Conservation (phyloP, 768 basidiomycete genomes). For the Hydnomerulius pinastri region DNA sequence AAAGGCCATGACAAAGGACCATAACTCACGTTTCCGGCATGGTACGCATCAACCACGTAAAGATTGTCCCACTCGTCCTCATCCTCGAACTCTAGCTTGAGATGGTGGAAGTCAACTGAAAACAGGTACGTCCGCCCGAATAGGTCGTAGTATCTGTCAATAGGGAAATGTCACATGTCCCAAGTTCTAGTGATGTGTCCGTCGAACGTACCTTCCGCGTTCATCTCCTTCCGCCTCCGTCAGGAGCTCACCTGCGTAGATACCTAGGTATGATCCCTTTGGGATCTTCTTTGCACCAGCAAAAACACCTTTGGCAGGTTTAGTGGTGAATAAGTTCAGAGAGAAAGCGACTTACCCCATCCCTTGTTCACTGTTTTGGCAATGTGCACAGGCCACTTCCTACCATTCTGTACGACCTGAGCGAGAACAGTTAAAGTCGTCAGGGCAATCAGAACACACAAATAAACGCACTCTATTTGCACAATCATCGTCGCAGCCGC, state of each 20-base stretch:
- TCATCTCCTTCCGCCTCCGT: constrained; percentile 65
- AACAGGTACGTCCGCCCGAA: constrained; percentile 81
- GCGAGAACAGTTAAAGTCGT: background rate
- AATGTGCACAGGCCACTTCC: constrained; percentile 63
- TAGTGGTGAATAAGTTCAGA: background rate
- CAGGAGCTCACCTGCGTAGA: constrained; percentile 85
- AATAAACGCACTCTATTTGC: constrained; percentile 61
- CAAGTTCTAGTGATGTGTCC: too few species aligned
- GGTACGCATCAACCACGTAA: constrained; percentile 84
- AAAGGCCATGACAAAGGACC: too few species aligned
- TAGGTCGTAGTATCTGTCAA: constrained; percentile 65
- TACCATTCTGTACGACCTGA: constrained; percentile 83
- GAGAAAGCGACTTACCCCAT: constrained; percentile 62
- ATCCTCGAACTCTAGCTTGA: constrained; percentile 39
- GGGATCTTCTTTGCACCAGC: constrained; percentile 64
- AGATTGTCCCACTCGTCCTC: constrained; percentile 28
- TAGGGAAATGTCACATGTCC: background rate
- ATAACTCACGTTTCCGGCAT: constrained; percentile 82
- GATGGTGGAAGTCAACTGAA: constrained; percentile 75
- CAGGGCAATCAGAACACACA: background rate
- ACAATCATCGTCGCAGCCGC: constrained; percentile 81
- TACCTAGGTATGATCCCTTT: constrained; percentile 71
- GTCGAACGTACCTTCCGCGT: constrained; percentile 61
- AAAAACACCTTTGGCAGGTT: constrained; percentile 65
- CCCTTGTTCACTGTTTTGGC: constrained; percentile 76